Conservation (phyloP, 2,329 filamentous ascomycete species). For the Septoria linicola region DNA sequence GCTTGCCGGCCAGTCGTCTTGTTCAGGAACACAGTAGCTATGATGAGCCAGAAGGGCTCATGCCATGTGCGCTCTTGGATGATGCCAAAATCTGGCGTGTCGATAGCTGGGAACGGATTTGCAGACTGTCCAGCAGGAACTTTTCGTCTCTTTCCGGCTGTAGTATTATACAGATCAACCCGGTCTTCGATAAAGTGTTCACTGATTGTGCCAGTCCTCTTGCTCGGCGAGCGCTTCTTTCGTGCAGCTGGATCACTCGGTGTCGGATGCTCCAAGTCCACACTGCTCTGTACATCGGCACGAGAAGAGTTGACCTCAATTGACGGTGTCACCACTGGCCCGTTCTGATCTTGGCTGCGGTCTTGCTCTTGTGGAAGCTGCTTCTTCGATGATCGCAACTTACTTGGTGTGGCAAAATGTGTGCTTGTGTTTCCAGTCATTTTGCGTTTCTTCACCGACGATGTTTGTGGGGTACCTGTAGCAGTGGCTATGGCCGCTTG, state of each 20-base stretch:
- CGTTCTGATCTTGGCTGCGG: too few species aligned
- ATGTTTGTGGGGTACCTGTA: constrained; percentile 1
- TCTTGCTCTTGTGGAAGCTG: not conserved
- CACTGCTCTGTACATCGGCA: too few species aligned
- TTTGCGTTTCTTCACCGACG: constrained; percentile 29
- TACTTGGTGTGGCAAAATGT: constrained; percentile 31
- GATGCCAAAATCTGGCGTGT: constrained; percentile 66
- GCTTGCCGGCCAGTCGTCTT: constrained; percentile 72
- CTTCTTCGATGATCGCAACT: not conserved
- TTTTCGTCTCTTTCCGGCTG: constrained; percentile 28
- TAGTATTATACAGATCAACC: constrained; percentile 34
- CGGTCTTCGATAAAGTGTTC: constrained; percentile 33
- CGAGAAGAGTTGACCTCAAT: too few species aligned
- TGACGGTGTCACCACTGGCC: too few species aligned
- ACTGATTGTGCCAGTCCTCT: constrained; percentile 30
- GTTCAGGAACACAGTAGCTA: constrained; percentile 83
- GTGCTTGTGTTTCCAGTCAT: constrained; percentile 37
- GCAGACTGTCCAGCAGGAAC: constrained; percentile 43
- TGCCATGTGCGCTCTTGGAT: constrained; percentile 76
- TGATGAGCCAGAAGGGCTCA: constrained; percentile 75
- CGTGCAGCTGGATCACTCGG: not conserved
- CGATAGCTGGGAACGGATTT: constrained; percentile 65
- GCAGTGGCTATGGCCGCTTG: constrained; percentile 13
- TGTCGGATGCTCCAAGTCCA: not conserved
- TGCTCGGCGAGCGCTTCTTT: constrained; percentile 2